These are phyloP conservation scores for Termitomyces bulborhizus DNA, from an alignment of 768 basidiomycete genomes.

Conservation along the genomic window DNA sequence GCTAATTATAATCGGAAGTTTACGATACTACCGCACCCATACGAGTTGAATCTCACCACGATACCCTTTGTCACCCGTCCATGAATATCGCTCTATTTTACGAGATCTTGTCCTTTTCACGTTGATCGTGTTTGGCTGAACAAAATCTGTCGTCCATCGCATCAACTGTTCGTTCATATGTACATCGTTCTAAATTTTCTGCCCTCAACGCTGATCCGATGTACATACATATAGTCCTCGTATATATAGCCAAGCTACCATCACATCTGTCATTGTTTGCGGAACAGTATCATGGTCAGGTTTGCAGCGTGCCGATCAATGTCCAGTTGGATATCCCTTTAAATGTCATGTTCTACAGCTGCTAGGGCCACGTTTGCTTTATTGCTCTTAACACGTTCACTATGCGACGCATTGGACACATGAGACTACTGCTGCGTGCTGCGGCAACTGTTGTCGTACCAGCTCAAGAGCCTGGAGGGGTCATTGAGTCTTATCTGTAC, in stretches of 20 bases:
- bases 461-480: no score
- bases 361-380: background rate
- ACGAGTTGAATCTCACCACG: conserved; percentile 6
- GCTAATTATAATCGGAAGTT: conserved; percentile 7
- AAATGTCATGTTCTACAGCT: no score
- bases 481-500: no score
- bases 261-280: background rate
- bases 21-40: background rate
- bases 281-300: background rate
- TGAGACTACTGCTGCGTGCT: background rate
- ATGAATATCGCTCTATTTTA: background rate
- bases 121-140: background rate
- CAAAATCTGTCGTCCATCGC: background rate
- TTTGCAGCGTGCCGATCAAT: background rate
- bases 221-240: background rate
- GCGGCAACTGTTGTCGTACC: background rate
- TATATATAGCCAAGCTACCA: no score
- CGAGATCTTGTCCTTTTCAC: background rate
- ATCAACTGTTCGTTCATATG: background rate
- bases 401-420: background rate
- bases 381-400: background rate
- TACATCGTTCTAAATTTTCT: background rate
- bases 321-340: background rate
- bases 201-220: background rate
- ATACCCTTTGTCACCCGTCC: conserved; percentile 5